phyloP scores from a whole-genome alignment of 1,284 basidiomycete species.

The Volvariella volvacea region DNA sequence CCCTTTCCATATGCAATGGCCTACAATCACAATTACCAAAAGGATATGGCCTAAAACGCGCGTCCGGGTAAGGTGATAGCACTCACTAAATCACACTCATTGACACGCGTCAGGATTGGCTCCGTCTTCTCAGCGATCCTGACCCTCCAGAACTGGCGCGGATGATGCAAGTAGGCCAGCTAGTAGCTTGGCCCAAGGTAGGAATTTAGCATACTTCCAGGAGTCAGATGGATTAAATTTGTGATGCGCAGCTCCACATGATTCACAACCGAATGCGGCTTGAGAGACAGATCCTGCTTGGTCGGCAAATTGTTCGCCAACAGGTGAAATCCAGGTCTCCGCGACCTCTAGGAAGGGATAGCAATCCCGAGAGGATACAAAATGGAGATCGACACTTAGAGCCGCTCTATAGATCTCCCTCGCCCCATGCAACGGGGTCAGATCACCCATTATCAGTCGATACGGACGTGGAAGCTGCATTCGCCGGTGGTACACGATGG shows the following conservation, averaged over 20 bases:
- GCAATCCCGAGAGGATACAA: conserved; percentile 2
- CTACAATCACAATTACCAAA: not conserved
- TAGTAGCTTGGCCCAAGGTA: conserved; percentile 96
- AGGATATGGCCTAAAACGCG: conserved; percentile 87
- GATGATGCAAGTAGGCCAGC: conserved; percentile 81
- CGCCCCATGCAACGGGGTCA: conserved; percentile 27
- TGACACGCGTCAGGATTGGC: conserved; percentile 60
- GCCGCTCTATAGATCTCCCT: conserved; percentile 9
- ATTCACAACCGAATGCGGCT: conserved; percentile 79
- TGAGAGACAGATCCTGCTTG: conserved; percentile 78
- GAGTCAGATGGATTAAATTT: not conserved
- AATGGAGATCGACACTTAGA: conserved; percentile 6
- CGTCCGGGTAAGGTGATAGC: conserved; percentile 43
- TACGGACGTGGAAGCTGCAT: conserved; percentile 51
- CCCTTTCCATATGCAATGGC: not conserved
- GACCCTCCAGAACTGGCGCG: conserved; percentile 71
- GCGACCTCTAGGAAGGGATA: conserved; percentile 17
- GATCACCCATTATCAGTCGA: conserved; percentile 54
- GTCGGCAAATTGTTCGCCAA: conserved; percentile 68
- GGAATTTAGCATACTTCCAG: conserved; percentile 9
- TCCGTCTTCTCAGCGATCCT: conserved; percentile 80
- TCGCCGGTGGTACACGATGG: conserved; percentile 39
- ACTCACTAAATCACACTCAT: conserved; percentile 8
- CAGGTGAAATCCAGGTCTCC: conserved; percentile 29
- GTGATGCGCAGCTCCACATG: conserved; percentile 67